These are phyloP conservation scores for Auxenochlorella pyrenoidosa DNA, from an alignment of 139 green algal genomes.

Conservation along the genomic window DNA sequence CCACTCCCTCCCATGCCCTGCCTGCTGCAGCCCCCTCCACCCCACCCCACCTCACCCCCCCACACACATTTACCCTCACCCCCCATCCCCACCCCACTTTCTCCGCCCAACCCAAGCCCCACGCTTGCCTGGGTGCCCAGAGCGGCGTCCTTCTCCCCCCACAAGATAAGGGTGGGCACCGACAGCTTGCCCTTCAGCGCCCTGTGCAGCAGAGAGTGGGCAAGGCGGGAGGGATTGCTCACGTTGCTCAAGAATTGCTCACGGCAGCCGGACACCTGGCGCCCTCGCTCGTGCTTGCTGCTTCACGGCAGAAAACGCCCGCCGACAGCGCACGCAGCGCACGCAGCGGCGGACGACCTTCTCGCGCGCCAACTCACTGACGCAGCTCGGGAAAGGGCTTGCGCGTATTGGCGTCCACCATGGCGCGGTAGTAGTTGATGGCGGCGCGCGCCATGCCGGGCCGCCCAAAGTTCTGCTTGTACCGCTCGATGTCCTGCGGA, in stretches of 20 bases:
- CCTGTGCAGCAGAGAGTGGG: background rate
- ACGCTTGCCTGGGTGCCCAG: constrained; percentile 20
- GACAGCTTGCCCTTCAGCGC: background rate
- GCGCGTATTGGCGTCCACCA: constrained; percentile 16
- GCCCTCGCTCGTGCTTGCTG: no score
- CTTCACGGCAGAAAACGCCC: no score
- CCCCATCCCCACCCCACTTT: no score
- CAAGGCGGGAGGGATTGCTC: no score
- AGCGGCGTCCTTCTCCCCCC: constrained; percentile 40
- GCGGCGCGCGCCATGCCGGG: constrained; percentile 40
- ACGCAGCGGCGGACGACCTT: no score
- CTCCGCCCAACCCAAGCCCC: background rate
- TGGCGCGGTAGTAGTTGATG: constrained; percentile 59
- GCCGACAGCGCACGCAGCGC: no score
- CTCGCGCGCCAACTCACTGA: background rate
- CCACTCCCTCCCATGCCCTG: no score
- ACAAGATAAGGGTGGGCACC: constrained; percentile 48
- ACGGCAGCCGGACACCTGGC: no score
- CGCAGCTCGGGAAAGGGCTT: background rate
- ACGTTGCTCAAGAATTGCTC: no score
- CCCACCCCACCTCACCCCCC: no score
- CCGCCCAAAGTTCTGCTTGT: constrained; percentile 51
- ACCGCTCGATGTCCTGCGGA: constrained; percentile 49
- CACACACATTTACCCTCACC: no score
- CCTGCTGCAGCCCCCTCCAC: no score